Conservation (phyloP, 495 filamentous ascomycete species). For the Poronia punctata region DNA sequence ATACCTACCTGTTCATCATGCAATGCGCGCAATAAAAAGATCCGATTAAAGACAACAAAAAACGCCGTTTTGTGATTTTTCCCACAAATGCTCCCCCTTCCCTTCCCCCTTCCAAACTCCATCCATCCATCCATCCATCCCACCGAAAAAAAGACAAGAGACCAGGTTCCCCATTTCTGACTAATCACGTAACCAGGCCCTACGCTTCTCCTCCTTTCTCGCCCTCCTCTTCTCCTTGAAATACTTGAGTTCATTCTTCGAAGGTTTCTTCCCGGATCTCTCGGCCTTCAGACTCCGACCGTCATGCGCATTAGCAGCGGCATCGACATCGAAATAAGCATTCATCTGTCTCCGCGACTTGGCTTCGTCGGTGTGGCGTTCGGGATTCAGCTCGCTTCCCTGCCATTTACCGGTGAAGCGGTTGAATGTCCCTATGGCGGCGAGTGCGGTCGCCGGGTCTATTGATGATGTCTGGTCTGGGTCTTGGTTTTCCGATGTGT, state of each 20-base stretch:
- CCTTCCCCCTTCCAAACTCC: constrained; percentile 15
- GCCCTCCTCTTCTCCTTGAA: constrained; percentile 63
- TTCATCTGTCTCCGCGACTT: constrained; percentile 86
- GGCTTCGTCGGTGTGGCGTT: constrained; percentile 76
- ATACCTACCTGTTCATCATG: no score
- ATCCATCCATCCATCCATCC: constrained; percentile 14
- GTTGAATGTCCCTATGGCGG: constrained; percentile 72
- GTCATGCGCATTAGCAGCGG: constrained; percentile 87
- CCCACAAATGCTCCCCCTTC: no score
- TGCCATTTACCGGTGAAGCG: constrained; percentile 89
- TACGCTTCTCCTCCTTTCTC: constrained; percentile 89
- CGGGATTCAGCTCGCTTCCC: constrained; percentile 48
- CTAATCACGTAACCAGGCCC: constrained; percentile 86
- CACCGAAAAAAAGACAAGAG: no score
- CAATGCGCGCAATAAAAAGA: no score
- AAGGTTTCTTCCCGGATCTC: constrained; percentile 78
- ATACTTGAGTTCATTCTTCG: constrained; percentile 70
- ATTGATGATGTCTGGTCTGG: constrained; percentile 10
- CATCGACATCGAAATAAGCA: constrained; percentile 96
- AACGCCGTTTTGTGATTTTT: no score
- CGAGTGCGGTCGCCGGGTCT: constrained; percentile 45
- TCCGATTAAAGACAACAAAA: no score
- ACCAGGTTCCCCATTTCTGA: no score
- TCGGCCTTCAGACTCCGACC: constrained; percentile 90
- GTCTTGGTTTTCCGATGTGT: no score